phyloP scores from a whole-genome alignment of 1,139 yeast genomes.

The Wickerhamiella infanticola region DNA sequence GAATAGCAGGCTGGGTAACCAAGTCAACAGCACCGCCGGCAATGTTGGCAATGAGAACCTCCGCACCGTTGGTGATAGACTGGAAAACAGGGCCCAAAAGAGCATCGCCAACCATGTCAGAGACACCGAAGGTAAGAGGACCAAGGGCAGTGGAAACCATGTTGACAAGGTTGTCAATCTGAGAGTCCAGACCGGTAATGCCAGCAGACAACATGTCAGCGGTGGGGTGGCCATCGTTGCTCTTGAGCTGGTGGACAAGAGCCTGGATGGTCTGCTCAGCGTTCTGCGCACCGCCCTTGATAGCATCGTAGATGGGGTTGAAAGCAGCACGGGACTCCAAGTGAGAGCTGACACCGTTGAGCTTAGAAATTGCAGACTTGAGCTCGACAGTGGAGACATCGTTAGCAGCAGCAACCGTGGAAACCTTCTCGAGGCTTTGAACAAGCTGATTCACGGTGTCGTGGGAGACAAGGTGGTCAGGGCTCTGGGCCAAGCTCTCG shows the following conservation, averaged over 20 bases:
- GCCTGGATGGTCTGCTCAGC: conserved; percentile 18
- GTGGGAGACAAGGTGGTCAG: not conserved
- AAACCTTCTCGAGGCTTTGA: not conserved
- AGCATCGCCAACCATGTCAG: conserved; percentile 16
- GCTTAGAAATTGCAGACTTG: not conserved
- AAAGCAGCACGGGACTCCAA: not conserved
- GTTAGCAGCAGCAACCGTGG: not conserved
- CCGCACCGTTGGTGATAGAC: conserved; percentile 21
- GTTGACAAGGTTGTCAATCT: conserved; percentile 21
- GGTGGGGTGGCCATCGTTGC: conserved; percentile 16
- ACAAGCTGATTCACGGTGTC: not conserved
- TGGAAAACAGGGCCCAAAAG: conserved; percentile 21
- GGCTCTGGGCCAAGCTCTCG: not conserved
- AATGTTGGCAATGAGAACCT: conserved; percentile 16
- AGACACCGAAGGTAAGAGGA: conserved; percentile 17
- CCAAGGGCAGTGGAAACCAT: conserved; percentile 12
- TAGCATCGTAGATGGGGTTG: conserved; percentile 5
- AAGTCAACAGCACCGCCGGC: conserved; percentile 14
- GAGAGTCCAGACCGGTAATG: conserved; percentile 23
- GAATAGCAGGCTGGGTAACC: conserved; percentile 11
- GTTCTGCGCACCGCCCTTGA: conserved; percentile 15
- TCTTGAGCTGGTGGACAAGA: conserved; percentile 15
- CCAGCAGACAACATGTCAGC: conserved; percentile 16
- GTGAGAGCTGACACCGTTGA: conserved; percentile 2
- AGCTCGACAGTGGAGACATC: not conserved